phyloP scores from a whole-genome alignment of 495 filamentous ascomycete species.

The Immersiella caudata region DNA sequence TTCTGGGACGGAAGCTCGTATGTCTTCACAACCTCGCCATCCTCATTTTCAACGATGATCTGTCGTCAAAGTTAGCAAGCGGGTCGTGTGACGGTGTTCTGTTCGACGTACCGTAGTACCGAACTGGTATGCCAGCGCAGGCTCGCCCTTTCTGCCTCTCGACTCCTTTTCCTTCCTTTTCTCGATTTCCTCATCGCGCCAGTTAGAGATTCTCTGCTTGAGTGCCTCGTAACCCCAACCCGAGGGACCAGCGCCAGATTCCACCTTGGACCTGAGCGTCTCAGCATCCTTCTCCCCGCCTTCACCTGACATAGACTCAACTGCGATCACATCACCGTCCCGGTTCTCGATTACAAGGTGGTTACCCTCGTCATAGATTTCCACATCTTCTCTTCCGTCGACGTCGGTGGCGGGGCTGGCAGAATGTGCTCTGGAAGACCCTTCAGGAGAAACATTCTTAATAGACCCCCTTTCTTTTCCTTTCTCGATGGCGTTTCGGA shows the following conservation, averaged over 20 bases:
- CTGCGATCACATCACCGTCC: conserved; percentile 79
- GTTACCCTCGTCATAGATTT: conserved; percentile 81
- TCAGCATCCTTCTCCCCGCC: conserved; percentile 34
- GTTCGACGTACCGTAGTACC: conserved; percentile 69
- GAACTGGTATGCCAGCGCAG: conserved; percentile 92
- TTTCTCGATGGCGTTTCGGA: conserved; percentile 22
- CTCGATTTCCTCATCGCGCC: conserved; percentile 60
- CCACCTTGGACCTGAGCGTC: conserved; percentile 47
- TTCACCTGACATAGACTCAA: conserved; percentile 37
- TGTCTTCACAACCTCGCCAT: conserved; percentile 96
- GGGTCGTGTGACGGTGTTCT: not conserved
- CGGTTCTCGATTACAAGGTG: conserved; percentile 82
- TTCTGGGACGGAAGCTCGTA: conserved; percentile 76
- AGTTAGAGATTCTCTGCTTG: conserved; percentile 52
- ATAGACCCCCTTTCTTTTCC: conserved; percentile 14
- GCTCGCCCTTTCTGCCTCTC: conserved; percentile 48
- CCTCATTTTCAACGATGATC: conserved; percentile 97
- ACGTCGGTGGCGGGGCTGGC: conserved; percentile 32
- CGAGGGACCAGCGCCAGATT: conserved; percentile 44
- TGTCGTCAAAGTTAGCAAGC: conserved; percentile 35
- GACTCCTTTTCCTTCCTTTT: conserved; percentile 63
- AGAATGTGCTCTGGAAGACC: conserved; percentile 32
- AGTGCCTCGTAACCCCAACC: conserved; percentile 48
- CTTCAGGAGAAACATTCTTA: not conserved
- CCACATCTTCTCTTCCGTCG: conserved; percentile 45